Evolutionary conservation across 768 basidiomycete species (phyloP), one percentile per base, ranked within the genome.

Genomic region (Tulasnella sp.): DNA sequence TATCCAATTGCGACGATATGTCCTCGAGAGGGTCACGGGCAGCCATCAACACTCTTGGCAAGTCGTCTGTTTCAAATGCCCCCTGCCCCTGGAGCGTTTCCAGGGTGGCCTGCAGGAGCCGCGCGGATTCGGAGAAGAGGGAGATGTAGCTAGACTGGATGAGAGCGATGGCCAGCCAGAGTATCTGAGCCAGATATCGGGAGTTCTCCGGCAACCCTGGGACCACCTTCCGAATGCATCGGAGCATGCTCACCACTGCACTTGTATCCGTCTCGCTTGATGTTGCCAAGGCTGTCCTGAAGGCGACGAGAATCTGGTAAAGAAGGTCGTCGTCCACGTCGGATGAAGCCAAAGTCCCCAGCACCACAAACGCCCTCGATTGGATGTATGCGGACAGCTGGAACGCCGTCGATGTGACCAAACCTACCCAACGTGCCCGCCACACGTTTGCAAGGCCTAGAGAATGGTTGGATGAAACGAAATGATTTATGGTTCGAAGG

Each of bases 281-380:
- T 19, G 55, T 57, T 15, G 55, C 55, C 15, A 94, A 70, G 0
- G 86, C 84, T 0, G 77, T 82, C 61, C 78, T 80, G 68, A 93
- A 82, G 0, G 92, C 88, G 5, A 92, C 85, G 7, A 93, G 78
- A 69, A 94, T 89, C 66, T 96, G 92, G 63, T 93, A 94, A 52
- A 94, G 73, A 62, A 92, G 80, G 66, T 96, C 92, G 60, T 93
- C 92, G 62, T 96, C 92, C 39, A 92, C 85, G 23, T 91, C 87
- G 2, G 83, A 77, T 3, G 78, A 78, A 14, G 87, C 83, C n/a
- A 93, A 75, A n/a, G 78, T 75, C 3, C 86, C 86, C 7, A 96
- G 76, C 2, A 84, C 81, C 31, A 86, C 78, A 67, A 93, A 94
- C 0, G 89, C 86, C 8, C 88, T 81, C 25, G 84, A 81, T 66